Conservation (phyloP, 352 stramenopile species). For the Blastocystis sp. region DNA sequence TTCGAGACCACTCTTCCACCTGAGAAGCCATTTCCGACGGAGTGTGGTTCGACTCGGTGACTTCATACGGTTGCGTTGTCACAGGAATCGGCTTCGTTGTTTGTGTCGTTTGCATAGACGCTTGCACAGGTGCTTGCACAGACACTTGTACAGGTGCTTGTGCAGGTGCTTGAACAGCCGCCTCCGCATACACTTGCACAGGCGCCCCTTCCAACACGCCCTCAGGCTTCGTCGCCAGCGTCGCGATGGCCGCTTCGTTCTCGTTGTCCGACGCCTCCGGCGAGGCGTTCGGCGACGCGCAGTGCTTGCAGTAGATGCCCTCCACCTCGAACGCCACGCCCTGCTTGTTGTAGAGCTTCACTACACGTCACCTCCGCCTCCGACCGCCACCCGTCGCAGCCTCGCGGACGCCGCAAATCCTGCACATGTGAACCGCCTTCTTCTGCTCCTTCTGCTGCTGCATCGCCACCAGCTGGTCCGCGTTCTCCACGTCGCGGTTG, state of each 20-base stretch:
- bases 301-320: slow-evolving; percentile 35
- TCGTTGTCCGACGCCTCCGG: background rate
- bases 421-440: background rate
- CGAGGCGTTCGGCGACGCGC: background rate
- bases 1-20: too few species aligned
- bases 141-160: too few species aligned
- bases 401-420: background rate
- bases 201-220: too few species aligned
- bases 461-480: background rate
- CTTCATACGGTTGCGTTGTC: too few species aligned
- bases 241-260: background rate
- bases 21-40: too few species aligned
- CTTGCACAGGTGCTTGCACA: too few species aligned
- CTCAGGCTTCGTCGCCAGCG: background rate
- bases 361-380: background rate
- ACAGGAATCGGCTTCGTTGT: too few species aligned
- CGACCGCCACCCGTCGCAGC: background rate
- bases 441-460: slow-evolving; percentile 1
- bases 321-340: slow-evolving; percentile 8
- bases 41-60: too few species aligned
- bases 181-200: too few species aligned
- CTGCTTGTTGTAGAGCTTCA: slow-evolving; percentile 48
- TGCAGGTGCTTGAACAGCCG: too few species aligned
- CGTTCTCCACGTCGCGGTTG: slow-evolving; percentile 29
- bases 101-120: too few species aligned